Conservation (phyloP, 2,329 filamentous ascomycete genomes). For the Penicillium freii region DNA sequence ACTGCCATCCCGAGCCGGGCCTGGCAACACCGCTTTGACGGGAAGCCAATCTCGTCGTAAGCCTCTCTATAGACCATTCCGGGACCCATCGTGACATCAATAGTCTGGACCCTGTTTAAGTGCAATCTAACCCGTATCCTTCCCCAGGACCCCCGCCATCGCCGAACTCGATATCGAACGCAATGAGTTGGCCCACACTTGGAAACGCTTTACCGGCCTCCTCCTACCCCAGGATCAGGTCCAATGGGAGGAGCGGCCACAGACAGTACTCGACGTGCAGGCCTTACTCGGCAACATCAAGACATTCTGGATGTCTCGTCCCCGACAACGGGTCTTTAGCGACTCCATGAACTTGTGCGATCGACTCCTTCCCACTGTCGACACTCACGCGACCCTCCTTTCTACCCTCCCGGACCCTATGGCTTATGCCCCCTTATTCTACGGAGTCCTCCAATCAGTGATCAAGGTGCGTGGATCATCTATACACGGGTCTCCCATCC, state of each 20-base stretch:
- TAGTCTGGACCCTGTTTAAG: not conserved
- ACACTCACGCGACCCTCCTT: conserved; percentile 30
- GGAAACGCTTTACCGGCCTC: conserved; percentile 35
- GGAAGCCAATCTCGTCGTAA: conserved; percentile 31
- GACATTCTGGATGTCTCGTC: conserved; percentile 28
- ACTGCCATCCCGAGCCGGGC: conserved; percentile 3
- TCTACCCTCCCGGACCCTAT: conserved; percentile 28
- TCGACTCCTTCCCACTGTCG: conserved; percentile 30
- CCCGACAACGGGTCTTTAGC: conserved; percentile 28
- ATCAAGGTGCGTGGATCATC: conserved; percentile 32
- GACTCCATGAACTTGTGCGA: conserved; percentile 29
- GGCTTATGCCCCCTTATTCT: conserved; percentile 34
- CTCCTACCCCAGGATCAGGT: conserved; percentile 30
- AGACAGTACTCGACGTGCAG: conserved; percentile 30
- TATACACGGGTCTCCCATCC: not conserved
- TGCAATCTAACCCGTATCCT: not conserved
- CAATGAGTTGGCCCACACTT: conserved; percentile 38
- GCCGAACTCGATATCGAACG: conserved; percentile 40
- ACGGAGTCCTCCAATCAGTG: conserved; percentile 37
- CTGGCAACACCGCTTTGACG: conserved; percentile 33
- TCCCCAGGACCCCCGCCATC: conserved; percentile 29
- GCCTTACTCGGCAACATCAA: conserved; percentile 29
- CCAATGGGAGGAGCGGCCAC: conserved; percentile 29
- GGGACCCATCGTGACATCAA: not conserved
- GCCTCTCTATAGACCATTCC: not conserved